Conservation (phyloP, 2,329 filamentous ascomycete species). For the Calonectria ilicicola region DNA sequence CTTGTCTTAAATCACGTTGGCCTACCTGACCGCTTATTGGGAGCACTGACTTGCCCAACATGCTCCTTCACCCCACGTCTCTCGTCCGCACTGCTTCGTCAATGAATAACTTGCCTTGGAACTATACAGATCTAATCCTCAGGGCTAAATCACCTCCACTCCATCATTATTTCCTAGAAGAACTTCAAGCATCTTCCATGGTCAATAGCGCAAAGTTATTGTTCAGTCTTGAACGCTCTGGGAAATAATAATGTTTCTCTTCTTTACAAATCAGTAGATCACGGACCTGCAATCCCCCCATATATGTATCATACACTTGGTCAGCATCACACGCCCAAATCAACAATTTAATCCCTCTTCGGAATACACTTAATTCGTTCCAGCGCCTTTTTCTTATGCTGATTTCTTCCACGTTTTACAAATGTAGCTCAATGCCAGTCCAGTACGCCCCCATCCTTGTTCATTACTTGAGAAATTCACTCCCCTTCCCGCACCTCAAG, state of each 20-base stretch:
- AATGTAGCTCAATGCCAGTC: conserved; percentile 3
- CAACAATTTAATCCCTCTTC: not conserved
- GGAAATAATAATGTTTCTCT: not conserved
- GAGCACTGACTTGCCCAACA: not conserved
- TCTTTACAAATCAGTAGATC: conserved; percentile 11
- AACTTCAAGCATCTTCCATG: not conserved
- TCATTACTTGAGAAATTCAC: conserved; percentile 23
- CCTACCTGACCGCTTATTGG: not conserved
- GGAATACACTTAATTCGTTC: conserved; percentile 4
- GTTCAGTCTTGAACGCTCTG: not conserved
- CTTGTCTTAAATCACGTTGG: not conserved
- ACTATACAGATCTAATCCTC: not conserved
- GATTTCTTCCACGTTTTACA: conserved; percentile 1
- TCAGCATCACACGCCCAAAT: no score
- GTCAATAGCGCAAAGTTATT: not conserved
- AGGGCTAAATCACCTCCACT: not conserved
- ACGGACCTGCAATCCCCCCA: conserved; percentile 18
- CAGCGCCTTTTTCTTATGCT: conserved; percentile 10
- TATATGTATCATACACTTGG: not conserved
- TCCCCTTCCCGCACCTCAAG: conserved; percentile 51
- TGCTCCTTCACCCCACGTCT: not conserved
- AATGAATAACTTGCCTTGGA: not conserved
- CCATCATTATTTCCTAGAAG: not conserved
- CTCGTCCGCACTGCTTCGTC: not conserved
- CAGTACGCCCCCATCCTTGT: conserved; percentile 18